A percentile compares a stretch with the other conserved stretches of the same genome.
phyloP scores from a whole-genome alignment of 2,329 filamentous ascomycete species.

The Aspergillus sp. region DNA sequence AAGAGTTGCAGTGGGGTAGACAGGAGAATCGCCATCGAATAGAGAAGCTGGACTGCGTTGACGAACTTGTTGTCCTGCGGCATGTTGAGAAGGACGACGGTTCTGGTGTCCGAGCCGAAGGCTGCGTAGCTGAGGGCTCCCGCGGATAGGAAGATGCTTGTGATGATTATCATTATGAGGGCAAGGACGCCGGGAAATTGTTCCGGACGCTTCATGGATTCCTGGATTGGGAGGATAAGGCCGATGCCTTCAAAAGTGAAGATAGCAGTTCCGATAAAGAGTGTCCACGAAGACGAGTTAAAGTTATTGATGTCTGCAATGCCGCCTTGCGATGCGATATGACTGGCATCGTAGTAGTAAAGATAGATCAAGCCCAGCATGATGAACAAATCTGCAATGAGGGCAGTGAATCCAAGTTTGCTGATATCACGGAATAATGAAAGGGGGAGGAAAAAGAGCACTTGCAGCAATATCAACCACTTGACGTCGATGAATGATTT shows the following conservation, averaged over 20 bases:
- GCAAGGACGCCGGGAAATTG: slow-evolving; percentile 88
- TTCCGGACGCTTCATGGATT: slow-evolving; percentile 84
- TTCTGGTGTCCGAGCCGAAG: slow-evolving; percentile 91
- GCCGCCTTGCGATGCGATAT: slow-evolving; percentile 65
- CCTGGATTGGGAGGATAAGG: slow-evolving; percentile 95
- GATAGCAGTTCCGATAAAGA: slow-evolving; percentile 97
- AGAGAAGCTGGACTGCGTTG: slow-evolving; percentile 92
- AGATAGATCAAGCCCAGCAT: slow-evolving; percentile 85
- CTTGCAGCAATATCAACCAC: slow-evolving; percentile 86
- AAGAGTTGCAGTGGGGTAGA: slow-evolving; percentile 96
- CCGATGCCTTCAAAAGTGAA: slow-evolving; percentile 99
- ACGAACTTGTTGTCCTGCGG: slow-evolving; percentile 93
- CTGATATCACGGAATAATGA: slow-evolving; percentile 93
- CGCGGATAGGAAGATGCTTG: slow-evolving; percentile 80
- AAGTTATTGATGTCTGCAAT: slow-evolving; percentile 83
- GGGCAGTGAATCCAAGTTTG: slow-evolving; percentile 89
- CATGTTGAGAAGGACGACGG: slow-evolving; percentile 90
- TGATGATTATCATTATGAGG: slow-evolving; percentile 91
- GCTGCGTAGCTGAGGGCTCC: slow-evolving; percentile 93
- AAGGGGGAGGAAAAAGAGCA: slow-evolving; percentile 89
- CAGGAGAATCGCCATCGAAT: slow-evolving; percentile 93
- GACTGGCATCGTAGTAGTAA: slow-evolving; percentile 90
- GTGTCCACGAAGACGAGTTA: slow-evolving; percentile 86
- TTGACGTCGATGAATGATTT: slow-evolving; percentile 77
- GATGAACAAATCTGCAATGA: slow-evolving; percentile 92